Evolutionary conservation across 2,329 filamentous ascomycete genomes (phyloP).

Genomic region (Davidsoniella virescens): DNA sequence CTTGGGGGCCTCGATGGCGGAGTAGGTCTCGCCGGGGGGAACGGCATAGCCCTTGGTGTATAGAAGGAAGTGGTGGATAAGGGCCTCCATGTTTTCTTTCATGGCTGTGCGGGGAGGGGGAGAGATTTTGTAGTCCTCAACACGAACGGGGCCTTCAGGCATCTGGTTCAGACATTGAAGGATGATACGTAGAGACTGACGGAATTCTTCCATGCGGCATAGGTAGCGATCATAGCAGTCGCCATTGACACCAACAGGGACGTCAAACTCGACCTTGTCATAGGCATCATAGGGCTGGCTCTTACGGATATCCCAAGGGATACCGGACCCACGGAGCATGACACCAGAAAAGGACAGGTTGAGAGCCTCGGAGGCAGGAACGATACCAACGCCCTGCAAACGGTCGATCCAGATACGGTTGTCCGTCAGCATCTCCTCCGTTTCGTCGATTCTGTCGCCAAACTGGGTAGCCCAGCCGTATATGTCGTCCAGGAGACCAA

Average conservation of each 20-base stretch:
- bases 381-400: constrained; percentile 79
- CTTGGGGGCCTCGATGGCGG: constrained; percentile 97
- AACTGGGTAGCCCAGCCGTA: constrained; percentile 99
- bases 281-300: constrained; percentile 95
- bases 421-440: constrained; percentile 94
- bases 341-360: constrained; percentile 95
- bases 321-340: constrained; percentile 92
- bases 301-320: constrained; percentile 95
- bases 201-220: constrained; percentile 99
- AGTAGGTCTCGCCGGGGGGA: constrained; percentile 94
- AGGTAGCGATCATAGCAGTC: constrained; percentile 99
- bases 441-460: constrained; percentile 94
- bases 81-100: constrained; percentile 99
- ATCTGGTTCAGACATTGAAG: constrained; percentile 99
- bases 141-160: constrained; percentile 81
- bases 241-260: constrained; percentile 88
- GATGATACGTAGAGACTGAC: constrained; percentile 94
- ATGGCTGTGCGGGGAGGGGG: constrained; percentile 92
- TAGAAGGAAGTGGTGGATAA: constrained; percentile 97
- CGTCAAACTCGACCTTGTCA: constrained; percentile 93
- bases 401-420: constrained; percentile 98
- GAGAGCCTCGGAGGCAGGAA: constrained; percentile 81
- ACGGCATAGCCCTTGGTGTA: constrained; percentile 98
- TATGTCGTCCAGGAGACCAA: constrained; percentile 93
- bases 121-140: constrained; percentile 97